Base-by-base conservation (phyloP, 2,329 filamentous ascomycete species). In the Hymenoscyphus scutula region DNA sequence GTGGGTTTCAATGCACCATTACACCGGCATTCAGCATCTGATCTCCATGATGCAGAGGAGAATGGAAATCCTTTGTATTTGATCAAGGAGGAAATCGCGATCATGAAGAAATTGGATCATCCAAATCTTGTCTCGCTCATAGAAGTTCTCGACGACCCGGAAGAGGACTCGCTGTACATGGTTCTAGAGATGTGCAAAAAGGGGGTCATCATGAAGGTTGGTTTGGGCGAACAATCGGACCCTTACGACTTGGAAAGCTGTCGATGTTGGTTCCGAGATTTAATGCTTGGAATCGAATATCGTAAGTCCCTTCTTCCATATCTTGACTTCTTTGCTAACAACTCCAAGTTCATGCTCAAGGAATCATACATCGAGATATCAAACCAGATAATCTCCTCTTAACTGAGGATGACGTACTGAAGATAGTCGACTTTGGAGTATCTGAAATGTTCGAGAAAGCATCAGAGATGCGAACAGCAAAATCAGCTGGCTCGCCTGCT, bases 121-220 rank as follows among this genome's bases (percentile, higher is more conserved):
- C 89, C 88, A 30, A 99, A 98, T 73, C 80, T 99, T n/a, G 94
- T 98, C 15, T 88, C 90, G 54, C 79, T 99, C 58, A 91, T 96
- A 68, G 95, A 99, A 77, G 95, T 99, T 2, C 80, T 99, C 58
- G 95, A 98, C 74, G 95, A 98, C 73, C 94, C 95, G 0, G 89
- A 94, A 56, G 92, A 97, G 73, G 95, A 99, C 76, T 97, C 93
- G 2, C 79, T 99, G 13, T 99, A 97, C 78, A 98, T 99, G 91
- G 95, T 99, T 25, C 84, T 99, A 76, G 95, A 99, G 76, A 96
- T 97, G 91, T 99, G 95, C 80, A 95, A 96, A 73, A 97, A 97
- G 75, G 95, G 95, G 0, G 94, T 97, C 25, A 86, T 97, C 58
- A 98, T 98, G 93, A 94, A 93, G 72, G 91, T 99, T 61, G 92